Evolutionary conservation across 805 yeast species (phyloP).

Genomic region (Myxozyma melibiosi): DNA sequence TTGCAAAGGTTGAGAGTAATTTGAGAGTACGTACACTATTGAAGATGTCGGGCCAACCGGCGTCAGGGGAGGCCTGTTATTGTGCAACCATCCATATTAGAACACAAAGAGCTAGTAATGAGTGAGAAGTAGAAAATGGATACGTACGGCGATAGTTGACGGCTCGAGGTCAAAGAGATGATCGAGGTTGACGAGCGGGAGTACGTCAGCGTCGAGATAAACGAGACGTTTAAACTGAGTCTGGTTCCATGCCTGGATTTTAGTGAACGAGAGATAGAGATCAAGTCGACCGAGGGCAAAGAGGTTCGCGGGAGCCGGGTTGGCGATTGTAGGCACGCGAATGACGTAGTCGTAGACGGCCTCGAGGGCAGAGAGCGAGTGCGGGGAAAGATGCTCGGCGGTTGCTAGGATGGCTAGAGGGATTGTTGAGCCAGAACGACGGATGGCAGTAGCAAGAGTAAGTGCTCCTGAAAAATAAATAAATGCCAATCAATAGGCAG

Average conservation of each 20-base stretch:
- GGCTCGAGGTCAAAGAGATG: slow-evolving; percentile 39
- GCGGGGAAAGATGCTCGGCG: slow-evolving; percentile 12
- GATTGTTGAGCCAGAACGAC: slow-evolving; percentile 34
- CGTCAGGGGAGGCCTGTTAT: slow-evolving; percentile 66
- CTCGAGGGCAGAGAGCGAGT: slow-evolving; percentile 21
- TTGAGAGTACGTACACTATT: slow-evolving; percentile 54
- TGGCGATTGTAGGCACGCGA: slow-evolving; percentile 38
- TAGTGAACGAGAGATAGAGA: slow-evolving; percentile 50
- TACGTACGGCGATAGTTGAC: slow-evolving; percentile 42
- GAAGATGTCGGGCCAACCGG: slow-evolving; percentile 92
- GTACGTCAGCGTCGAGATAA: slow-evolving; percentile 58
- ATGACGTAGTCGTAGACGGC: slow-evolving; percentile 38
- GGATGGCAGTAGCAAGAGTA: slow-evolving; percentile 49
- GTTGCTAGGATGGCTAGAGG: slow-evolving; percentile 37
- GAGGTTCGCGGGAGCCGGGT: slow-evolving; percentile 37
- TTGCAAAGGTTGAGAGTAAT: background rate
- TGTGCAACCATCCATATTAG: too few relatives aligned
- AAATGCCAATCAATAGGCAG: background rate
- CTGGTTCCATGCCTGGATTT: slow-evolving; percentile 58
- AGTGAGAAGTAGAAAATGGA: background rate
- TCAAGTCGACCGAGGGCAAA: slow-evolving; percentile 52
- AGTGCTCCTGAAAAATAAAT: slow-evolving; percentile 51
- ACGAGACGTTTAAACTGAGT: slow-evolving; percentile 47
- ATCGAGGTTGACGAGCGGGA: slow-evolving; percentile 47
- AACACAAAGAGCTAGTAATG: too few relatives aligned